These are phyloP conservation scores for Calonectria pteridis DNA, from an alignment of 2,329 filamentous ascomycete genomes.

Conservation along the genomic window DNA sequence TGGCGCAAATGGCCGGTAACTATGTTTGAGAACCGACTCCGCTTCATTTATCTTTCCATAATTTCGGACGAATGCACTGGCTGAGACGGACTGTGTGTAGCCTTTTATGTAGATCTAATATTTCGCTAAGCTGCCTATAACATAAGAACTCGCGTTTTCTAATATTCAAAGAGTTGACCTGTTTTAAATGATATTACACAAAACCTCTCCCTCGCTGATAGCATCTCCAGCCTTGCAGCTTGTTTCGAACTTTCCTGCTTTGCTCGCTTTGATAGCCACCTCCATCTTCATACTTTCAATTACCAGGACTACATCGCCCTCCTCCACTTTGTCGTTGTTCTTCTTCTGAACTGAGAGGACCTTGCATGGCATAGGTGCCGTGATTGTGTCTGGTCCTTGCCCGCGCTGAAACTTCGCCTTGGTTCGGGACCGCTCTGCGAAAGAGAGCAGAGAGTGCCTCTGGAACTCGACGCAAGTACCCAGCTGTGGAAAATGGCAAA, in stretches of 20 bases:
- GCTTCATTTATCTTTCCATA: too few species aligned
- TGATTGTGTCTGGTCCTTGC: slow-evolving; percentile 21
- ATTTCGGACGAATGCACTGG: too few species aligned
- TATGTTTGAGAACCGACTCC: too few species aligned
- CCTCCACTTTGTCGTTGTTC: slow-evolving; percentile 32
- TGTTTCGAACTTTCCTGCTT: slow-evolving; percentile 26
- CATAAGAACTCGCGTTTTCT: background rate
- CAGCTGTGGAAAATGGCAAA: slow-evolving; percentile 28
- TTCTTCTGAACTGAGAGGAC: slow-evolving; percentile 34
- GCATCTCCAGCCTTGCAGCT: slow-evolving; percentile 30
- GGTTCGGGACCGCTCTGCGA: slow-evolving; percentile 22
- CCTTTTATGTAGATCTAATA: background rate
- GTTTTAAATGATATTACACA: slow-evolving; percentile 10
- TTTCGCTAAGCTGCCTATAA: background rate
- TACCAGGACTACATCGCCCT: slow-evolving; percentile 38
- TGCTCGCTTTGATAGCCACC: slow-evolving; percentile 31
- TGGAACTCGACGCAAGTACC: slow-evolving; percentile 23
- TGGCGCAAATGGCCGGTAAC: too few species aligned
- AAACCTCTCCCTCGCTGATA: slow-evolving; percentile 23
- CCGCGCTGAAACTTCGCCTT: background rate
- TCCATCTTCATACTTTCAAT: slow-evolving; percentile 48
- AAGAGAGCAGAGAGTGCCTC: slow-evolving; percentile 43
- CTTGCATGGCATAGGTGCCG: slow-evolving; percentile 44
- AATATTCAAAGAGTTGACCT: background rate
- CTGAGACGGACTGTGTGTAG: background rate